Conservation (phyloP, 768 basidiomycete genomes). For the Sporobolomyces phaffii region DNA sequence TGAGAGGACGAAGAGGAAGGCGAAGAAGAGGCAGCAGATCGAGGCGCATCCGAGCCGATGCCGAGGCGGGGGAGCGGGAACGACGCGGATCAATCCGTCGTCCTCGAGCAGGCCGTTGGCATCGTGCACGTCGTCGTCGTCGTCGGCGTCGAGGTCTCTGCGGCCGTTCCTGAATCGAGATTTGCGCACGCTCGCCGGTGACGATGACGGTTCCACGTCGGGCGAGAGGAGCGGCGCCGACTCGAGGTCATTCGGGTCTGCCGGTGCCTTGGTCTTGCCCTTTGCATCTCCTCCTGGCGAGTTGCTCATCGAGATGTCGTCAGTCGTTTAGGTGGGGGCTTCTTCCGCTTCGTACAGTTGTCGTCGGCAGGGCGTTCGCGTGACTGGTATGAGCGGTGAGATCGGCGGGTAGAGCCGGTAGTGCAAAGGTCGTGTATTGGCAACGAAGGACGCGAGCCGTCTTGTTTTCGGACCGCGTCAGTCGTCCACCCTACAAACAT, state of each 20-base stretch:
- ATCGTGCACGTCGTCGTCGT: constrained; percentile 18
- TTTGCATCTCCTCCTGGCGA: background rate
- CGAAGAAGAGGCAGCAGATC: constrained; percentile 21
- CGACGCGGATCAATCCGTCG: constrained; percentile 15
- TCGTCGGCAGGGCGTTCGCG: too few relatives aligned
- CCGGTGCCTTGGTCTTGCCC: constrained; percentile 15
- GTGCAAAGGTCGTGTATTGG: too few relatives aligned
- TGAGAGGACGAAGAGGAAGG: constrained; percentile 10
- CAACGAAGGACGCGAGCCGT: too few relatives aligned
- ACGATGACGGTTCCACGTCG: background rate
- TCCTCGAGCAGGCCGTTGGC: constrained; percentile 1
- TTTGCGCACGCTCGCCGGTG: background rate
- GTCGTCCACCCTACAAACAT: too few relatives aligned
- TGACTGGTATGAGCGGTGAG: too few relatives aligned
- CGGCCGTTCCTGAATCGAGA: constrained; percentile 24
- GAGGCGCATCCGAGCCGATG: background rate
- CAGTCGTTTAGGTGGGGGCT: too few relatives aligned
- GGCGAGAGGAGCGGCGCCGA: constrained; percentile 9
- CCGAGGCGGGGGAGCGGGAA: background rate
- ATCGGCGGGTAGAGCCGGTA: too few relatives aligned
- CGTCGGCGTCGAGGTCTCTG: constrained; percentile 19
- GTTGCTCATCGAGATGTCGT: constrained; percentile 4
- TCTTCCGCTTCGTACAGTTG: too few relatives aligned
- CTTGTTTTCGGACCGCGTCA: too few relatives aligned
- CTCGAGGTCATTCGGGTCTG: constrained; percentile 7